Evolutionary conservation across 306 rosid genomes (phyloP).

Genomic region (Albizia julibrissin): DNA sequence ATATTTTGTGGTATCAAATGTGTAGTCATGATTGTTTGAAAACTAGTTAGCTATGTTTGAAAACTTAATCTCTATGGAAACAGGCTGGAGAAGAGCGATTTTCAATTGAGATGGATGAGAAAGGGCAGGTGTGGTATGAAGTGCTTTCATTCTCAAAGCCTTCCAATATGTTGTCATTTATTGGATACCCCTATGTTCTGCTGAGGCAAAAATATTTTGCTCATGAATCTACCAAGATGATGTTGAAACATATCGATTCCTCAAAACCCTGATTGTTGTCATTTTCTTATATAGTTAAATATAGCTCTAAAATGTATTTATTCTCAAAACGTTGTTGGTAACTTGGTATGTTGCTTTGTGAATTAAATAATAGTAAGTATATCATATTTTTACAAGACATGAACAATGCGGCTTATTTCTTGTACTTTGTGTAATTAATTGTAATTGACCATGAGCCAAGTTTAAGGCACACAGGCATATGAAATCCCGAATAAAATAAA

Average conservation of each 20-base stretch:
- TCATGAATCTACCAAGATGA: slow-evolving; percentile 67
- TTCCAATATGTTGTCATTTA: slow-evolving; percentile 68
- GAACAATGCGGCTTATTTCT: neutral
- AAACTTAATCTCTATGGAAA: slow-evolving; percentile 22
- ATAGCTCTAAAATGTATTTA: neutral
- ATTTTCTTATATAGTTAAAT: neutral
- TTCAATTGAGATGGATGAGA: slow-evolving; percentile 78
- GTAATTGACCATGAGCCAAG: neutral
- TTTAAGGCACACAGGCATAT: no score
- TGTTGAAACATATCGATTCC: slow-evolving; percentile 55
- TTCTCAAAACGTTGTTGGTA: slow-evolving; percentile 5
- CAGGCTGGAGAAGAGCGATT: slow-evolving; percentile 98
- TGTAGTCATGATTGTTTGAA: neutral
- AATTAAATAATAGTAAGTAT: neutral
- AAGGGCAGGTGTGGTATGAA: slow-evolving; percentile 94
- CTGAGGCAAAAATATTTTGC: slow-evolving; percentile 85
- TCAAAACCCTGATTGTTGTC: slow-evolving; percentile 40
- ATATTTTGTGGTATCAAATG: neutral
- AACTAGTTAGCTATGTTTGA: neutral
- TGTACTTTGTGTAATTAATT: neutral
- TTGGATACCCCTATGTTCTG: slow-evolving; percentile 82
- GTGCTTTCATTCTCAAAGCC: slow-evolving; percentile 90
- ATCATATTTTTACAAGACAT: neutral
- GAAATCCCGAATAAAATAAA: neutral
- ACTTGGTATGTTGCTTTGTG: neutral